phyloP scores from a whole-genome alignment of 1,139 yeast genomes.

The Geotrichum macrosporum region DNA sequence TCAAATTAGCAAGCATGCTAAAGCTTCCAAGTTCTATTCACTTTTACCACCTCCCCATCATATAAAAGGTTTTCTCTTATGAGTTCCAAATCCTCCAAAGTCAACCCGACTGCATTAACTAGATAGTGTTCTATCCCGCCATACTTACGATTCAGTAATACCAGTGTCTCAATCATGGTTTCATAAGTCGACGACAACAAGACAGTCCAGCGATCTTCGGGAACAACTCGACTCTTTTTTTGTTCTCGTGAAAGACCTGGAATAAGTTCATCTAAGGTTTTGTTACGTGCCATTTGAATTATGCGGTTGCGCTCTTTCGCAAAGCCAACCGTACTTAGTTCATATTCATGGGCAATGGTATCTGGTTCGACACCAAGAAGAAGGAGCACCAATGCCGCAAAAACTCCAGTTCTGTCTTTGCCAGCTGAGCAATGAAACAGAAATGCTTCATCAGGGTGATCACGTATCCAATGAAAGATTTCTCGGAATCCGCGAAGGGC shows the following conservation, averaged over 20 bases:
- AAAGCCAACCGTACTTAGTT: constrained; percentile 61
- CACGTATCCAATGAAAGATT: constrained; percentile 53
- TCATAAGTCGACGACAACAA: constrained; percentile 65
- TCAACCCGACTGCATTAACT: constrained; percentile 45
- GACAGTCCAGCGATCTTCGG: constrained; percentile 48
- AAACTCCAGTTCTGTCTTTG: constrained; percentile 77
- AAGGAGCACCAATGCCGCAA: constrained; percentile 61
- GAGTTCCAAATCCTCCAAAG: constrained; percentile 46
- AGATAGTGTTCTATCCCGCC: constrained; percentile 57
- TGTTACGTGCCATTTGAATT: constrained; percentile 24
- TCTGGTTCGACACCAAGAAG: constrained; percentile 62
- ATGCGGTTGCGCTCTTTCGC: constrained; percentile 21
- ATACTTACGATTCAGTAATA: constrained; percentile 47
- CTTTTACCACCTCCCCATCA: constrained; percentile 19
- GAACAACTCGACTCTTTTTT: too few species aligned
- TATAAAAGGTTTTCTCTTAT: constrained; percentile 45
- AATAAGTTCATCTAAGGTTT: too few species aligned
- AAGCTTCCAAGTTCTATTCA: constrained; percentile 4
- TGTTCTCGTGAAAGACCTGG: too few species aligned
- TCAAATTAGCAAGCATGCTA: too few species aligned
- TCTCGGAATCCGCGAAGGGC: constrained; percentile 40
- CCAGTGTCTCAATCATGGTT: constrained; percentile 65
- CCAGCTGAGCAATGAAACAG: constrained; percentile 82
- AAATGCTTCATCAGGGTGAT: constrained; percentile 48
- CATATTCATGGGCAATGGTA: constrained; percentile 68